These are phyloP conservation scores for Elongisporangium prolatum DNA, from an alignment of 352 stramenopile genomes.

Conservation along the genomic window DNA sequence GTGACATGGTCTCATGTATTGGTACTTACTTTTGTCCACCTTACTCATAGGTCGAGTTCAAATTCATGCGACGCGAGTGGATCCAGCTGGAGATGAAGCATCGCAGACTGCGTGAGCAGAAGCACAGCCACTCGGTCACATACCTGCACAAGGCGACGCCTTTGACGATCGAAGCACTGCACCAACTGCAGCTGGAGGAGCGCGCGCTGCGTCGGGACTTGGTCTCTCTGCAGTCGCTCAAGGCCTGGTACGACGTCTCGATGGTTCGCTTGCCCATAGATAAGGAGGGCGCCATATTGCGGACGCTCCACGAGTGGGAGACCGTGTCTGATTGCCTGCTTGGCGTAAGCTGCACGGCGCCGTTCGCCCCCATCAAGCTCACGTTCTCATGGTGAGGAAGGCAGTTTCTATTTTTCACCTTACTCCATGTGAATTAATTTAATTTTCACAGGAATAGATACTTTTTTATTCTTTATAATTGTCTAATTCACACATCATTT, in stretches of 20 bases:
- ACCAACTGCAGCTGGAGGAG: slow-evolving; percentile 18
- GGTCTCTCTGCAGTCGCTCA: slow-evolving; percentile 18
- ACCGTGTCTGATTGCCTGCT: too few relatives aligned
- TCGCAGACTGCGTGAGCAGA: slow-evolving; percentile 3
- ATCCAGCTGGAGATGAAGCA: slow-evolving; percentile 24
- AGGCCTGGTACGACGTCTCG: slow-evolving; percentile 19
- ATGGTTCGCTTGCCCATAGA: slow-evolving; percentile 33
- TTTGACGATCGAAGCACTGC: slow-evolving; percentile 8
- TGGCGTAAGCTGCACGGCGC: too few relatives aligned
- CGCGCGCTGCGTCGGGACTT: slow-evolving; percentile 19
- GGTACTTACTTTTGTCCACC: not conserved
- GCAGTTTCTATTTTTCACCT: too few relatives aligned
- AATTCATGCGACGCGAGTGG: slow-evolving; percentile 22
- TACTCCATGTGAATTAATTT: too few relatives aligned
- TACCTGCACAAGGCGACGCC: not conserved
- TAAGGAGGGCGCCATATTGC: slow-evolving; percentile 17
- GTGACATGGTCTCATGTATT: not conserved
- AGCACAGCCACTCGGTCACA: not conserved
- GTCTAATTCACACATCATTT: too few relatives aligned
- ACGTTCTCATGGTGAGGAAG: too few relatives aligned
- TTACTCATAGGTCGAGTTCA: slow-evolving; percentile 21
- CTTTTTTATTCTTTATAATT: too few relatives aligned
- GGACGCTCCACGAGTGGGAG: slow-evolving; percentile 24
- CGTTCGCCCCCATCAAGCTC: too few relatives aligned
- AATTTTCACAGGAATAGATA: too few relatives aligned